Base-by-base conservation (phyloP, 306 rosid genomes). In the Medicago ruthenica region DNA sequence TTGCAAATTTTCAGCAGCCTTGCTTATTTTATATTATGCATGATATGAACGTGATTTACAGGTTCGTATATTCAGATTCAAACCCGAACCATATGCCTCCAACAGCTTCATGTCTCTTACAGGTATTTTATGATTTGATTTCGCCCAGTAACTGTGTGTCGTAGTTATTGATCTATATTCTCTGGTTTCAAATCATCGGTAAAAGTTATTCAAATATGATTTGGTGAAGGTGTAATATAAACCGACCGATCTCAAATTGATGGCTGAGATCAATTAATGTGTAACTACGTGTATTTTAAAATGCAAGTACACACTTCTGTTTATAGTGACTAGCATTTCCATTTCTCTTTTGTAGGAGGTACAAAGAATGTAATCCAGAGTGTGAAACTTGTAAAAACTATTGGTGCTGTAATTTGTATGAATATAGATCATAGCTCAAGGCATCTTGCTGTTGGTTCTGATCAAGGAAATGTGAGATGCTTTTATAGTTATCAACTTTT, bases 391-490 rank as follows among this genome's bases (percentile, higher is more conserved):
- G 58, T 87, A 16, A 88, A 94, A 81, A 85, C 82, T 67, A 85
- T 80, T 69, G 98, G 98, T 79, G 76, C 91, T 62, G 83, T 88
- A 55, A 80, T 80, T 73, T 85, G 85, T 62, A 72, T 90, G 85
- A 77, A 81, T 83, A 45, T 90, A 45, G 91, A 83, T 84, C 84
- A 69, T 47, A 79, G 60, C 50, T 81, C 89, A 71, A 82, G 64
- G 72, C 88, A 80, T 84, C 95, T 94, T 77, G 98, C 89, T 14
- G 90, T 94, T 82, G 98, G 98, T 27, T 87, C 96, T 87, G 97
- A 90, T 68, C 84, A 87, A 92, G 98, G 97, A 87, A 60, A 82
- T 78, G 98, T 94, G 78, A 88, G 97, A 76, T 70, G 41, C 50
- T 22, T 27, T 27, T 27, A 27, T 27, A 27, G 31, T 27, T 27